Evolutionary conservation across 2,329 filamentous ascomycete species (phyloP), one percentile per base, ranked within the genome.

Genomic region (Stylonectria norvegica): DNA sequence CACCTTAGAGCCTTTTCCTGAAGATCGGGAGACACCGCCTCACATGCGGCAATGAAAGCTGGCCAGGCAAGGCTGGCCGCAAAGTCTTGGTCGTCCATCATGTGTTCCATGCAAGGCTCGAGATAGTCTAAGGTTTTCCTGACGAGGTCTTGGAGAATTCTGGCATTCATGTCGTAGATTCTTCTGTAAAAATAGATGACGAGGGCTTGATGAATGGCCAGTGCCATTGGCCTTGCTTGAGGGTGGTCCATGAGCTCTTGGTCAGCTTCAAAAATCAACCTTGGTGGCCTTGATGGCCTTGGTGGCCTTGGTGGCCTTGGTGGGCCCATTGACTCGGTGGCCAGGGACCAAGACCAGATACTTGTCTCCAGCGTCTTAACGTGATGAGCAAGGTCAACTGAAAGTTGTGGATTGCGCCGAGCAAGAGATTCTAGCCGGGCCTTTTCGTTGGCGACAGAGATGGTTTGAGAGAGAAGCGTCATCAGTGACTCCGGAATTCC

Each of bases 181-280:
- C 68, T 55, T 2, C 69, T 60, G 44, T 72, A 70, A 34, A 72
- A 72, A 48, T 69, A 72, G 3, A 73, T 70, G 4, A 65, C 53
- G 9, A 72, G 45, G 0, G 68, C 67, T 22, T 68, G 60, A 7
- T 69, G 65, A 40, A 73, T 65, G 6, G 68, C 68, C 0, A 60
- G 47, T 5, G 45, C 43, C 49, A 45, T 57, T 3, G 43, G 48
- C 1, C 46, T 36, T 1, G 54, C 42, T 12, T 54, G 54, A 0
- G 54, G 54, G 4, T 57, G 46, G 0, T 43, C 42, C 5, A 49
- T 47, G 2, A 57, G 47, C 2, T 56, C 52, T 11, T 45, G 32
- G 3, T 52, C 42, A 0, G n/a, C 4, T 3, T 37, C 45, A 3
- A 29, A 6, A 0, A 25, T 20, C 2, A 28, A 4, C n/a, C n/a